phyloP scores from a whole-genome alignment of 2,329 filamentous ascomycete species.

The Calonectria pauciramosa region DNA sequence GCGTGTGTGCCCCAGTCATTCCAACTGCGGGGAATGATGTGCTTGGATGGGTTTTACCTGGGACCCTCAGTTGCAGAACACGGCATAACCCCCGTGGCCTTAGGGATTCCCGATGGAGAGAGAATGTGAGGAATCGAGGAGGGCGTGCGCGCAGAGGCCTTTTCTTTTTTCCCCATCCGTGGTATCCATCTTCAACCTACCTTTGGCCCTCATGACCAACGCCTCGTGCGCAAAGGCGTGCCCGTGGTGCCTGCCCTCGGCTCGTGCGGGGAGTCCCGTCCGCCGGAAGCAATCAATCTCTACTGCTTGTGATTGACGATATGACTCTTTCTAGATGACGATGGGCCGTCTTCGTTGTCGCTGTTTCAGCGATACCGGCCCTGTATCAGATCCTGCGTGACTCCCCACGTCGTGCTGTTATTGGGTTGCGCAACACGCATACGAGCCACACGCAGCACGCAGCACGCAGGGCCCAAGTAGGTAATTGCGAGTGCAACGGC shows the following conservation, averaged over 20 bases:
- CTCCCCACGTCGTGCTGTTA: not conserved
- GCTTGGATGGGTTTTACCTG: not conserved
- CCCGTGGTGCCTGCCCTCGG: not conserved
- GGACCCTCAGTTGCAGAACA: not conserved
- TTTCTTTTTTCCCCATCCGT: no score
- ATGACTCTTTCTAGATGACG: not conserved
- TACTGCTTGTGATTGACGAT: not conserved
- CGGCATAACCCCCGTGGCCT: not conserved
- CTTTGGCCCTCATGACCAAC: slow-evolving; percentile 6
- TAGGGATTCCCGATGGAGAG: not conserved
- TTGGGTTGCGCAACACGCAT: not conserved
- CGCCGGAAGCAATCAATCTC: not conserved
- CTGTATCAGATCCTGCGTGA: slow-evolving; percentile 5
- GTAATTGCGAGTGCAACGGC: not conserved
- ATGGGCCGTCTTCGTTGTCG: not conserved
- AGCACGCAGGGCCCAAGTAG: not conserved
- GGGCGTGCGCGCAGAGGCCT: not conserved
- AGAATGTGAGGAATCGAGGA: not conserved
- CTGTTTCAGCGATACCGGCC: slow-evolving; percentile 3
- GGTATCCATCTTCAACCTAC: not conserved
- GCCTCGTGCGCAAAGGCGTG: slow-evolving; percentile 3
- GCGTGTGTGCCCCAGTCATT: not conserved
- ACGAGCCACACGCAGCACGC: not conserved
- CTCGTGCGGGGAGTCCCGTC: not conserved
- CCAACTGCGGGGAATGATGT: not conserved